phyloP scores from a whole-genome alignment of 768 basidiomycete genomes.

The Jaapia argillacea region DNA sequence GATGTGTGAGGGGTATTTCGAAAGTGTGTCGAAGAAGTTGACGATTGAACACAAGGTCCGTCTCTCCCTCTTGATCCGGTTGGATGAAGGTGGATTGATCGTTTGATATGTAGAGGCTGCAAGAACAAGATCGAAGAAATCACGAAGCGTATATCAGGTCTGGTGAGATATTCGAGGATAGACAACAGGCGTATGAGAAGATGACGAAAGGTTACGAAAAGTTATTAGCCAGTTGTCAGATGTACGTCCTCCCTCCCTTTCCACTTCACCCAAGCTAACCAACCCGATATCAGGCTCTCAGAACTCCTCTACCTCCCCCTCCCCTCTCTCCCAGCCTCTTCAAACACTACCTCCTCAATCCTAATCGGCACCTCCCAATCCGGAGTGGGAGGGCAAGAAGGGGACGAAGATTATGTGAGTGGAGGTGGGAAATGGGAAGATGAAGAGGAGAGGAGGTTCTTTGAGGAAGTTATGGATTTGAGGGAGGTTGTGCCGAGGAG shows the following conservation, averaged over 20 bases:
- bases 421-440: constrained; percentile 93
- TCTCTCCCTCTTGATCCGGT: constrained; percentile 3
- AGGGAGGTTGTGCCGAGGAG: constrained; percentile 87
- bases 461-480: constrained; percentile 86
- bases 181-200: constrained; percentile 97
- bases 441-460: constrained; percentile 91
- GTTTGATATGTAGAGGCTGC: constrained; percentile 53
- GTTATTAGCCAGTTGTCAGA: constrained; percentile 78
- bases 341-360: constrained; percentile 77
- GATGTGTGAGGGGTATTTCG: constrained; percentile 92
- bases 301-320: constrained; percentile 81
- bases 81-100: background rate
- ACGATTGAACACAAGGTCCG: constrained; percentile 83
- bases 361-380: constrained; percentile 47
- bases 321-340: constrained; percentile 73
- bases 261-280: constrained; percentile 6
- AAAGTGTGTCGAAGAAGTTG: constrained; percentile 84
- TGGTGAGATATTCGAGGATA: constrained; percentile 97
- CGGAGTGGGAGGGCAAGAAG: constrained; percentile 38
- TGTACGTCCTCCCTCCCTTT: constrained; percentile 35
- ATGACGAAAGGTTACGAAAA: constrained; percentile 97
- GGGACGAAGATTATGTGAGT: constrained; percentile 38
- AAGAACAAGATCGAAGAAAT: constrained; percentile 94
- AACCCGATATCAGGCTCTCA: constrained; percentile 49
- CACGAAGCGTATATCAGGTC: constrained; percentile 99